These are phyloP conservation scores for Amanita pseudoporphyria DNA, from an alignment of 768 basidiomycete genomes.

Conservation along the genomic window DNA sequence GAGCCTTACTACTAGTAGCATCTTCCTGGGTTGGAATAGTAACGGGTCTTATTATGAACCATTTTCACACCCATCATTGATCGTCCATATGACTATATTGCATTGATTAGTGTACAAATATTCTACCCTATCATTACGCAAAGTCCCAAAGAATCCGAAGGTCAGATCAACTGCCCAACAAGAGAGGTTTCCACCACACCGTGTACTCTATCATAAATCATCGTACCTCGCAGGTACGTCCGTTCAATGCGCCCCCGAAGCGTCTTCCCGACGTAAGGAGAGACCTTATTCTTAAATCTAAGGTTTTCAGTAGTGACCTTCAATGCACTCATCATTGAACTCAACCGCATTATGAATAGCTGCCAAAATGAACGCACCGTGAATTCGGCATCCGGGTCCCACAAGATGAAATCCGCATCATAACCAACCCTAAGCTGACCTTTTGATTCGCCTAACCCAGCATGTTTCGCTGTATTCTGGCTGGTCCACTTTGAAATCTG, in stretches of 20 bases:
- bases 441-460: conserved; percentile 59
- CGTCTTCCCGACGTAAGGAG: conserved; percentile 74
- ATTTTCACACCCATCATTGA: not conserved
- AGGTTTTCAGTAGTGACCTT: conserved; percentile 69
- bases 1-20: not conserved
- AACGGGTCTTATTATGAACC: not conserved
- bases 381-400: conserved; percentile 44
- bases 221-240: conserved; percentile 70
- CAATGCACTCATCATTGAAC: not conserved
- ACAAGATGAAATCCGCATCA: conserved; percentile 84
- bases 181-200: not conserved
- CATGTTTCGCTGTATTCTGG: conserved; percentile 67
- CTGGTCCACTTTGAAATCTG: conserved; percentile 72
- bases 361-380: conserved; percentile 19
- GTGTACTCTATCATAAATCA: conserved; percentile 45
- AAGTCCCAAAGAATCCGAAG: not conserved
- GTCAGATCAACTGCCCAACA: conserved; percentile 4
- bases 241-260: conserved; percentile 65
- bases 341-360: not conserved
- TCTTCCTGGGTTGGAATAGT: not conserved
- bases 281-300: conserved; percentile 90
- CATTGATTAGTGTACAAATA: not conserved
- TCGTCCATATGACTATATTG: no score
- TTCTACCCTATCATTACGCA: not conserved
- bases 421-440: conserved; percentile 64